phyloP scores from a whole-genome alignment of 495 filamentous ascomycete genomes.

The Aspergillus diversus region DNA sequence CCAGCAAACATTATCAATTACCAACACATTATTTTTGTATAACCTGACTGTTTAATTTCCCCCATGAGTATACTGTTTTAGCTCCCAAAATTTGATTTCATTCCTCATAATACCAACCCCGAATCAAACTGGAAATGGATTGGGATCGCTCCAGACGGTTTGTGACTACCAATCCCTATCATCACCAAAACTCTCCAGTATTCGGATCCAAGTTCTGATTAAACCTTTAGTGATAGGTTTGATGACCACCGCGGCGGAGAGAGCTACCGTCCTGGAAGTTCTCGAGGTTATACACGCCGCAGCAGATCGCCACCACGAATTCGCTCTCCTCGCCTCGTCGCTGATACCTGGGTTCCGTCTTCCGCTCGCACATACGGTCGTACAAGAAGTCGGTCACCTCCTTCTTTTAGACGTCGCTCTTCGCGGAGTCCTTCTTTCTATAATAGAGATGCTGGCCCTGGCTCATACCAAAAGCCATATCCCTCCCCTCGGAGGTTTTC shows the following conservation, averaged over 20 bases:
- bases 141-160: conserved; percentile 56
- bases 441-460: conserved; percentile 38
- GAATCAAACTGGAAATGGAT: conserved; percentile 39
- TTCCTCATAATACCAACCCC: not conserved
- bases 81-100: not conserved
- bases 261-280: conserved; percentile 54
- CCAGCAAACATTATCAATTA: no score
- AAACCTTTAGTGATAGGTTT: conserved; percentile 38
- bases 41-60: not conserved
- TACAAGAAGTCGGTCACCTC: conserved; percentile 49
- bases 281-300: conserved; percentile 43
- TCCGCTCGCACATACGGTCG: conserved; percentile 40
- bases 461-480: conserved; percentile 40
- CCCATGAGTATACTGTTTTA: not conserved
- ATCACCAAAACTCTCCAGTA: conserved; percentile 7
- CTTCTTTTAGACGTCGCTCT: conserved; percentile 47
- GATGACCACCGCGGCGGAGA: conserved; percentile 58
- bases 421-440: conserved; percentile 52
- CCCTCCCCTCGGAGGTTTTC: conserved; percentile 50
- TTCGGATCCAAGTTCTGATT: not conserved
- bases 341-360: conserved; percentile 55
- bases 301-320: conserved; percentile 46
- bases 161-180: conserved; percentile 4
- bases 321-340: conserved; percentile 44
- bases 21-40: not conserved